A percentile compares a stretch with the other conserved stretches of the same genome.
Conservation (phyloP, 306 rosid species). For the Vigna angularis region DNA sequence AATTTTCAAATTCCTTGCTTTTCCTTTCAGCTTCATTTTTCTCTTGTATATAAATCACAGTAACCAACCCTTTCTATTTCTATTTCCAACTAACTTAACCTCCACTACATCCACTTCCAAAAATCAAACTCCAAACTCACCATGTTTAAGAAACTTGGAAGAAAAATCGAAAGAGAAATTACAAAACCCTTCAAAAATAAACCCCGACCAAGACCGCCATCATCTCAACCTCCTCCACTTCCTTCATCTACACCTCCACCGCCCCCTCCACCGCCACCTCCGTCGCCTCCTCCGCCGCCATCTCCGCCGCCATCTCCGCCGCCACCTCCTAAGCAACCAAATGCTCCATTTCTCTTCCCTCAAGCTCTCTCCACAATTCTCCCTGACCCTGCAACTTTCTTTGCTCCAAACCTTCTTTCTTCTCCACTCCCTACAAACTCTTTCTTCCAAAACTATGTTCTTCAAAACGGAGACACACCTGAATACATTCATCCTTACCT, state of each 20-base stretch:
- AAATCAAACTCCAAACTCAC: conserved; percentile 23
- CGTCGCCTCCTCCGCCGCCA: not conserved
- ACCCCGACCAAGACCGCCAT: not conserved
- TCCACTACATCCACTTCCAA: conserved; percentile 8
- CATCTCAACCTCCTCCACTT: not conserved
- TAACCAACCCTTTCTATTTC: conserved; percentile 16
- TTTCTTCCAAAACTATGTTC: conserved; percentile 81
- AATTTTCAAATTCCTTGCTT: conserved; percentile 31
- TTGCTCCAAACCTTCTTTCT: conserved; percentile 67
- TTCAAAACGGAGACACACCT: conserved; percentile 70
- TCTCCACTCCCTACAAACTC: conserved; percentile 86
- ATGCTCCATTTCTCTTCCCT: conserved; percentile 69
- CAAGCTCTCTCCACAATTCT: conserved; percentile 60
- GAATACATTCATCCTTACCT: conserved; percentile 90
- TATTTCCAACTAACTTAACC: conserved; percentile 36
- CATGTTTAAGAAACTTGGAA: conserved; percentile 54
- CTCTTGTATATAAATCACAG: not conserved
- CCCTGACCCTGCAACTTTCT: conserved; percentile 79
- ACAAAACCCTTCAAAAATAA: conserved; percentile 5
- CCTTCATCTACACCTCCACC: not conserved
- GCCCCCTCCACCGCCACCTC: not conserved
- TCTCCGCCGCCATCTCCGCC: not conserved
- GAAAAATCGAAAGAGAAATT: conserved; percentile 25
- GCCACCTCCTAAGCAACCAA: conserved; percentile 26
- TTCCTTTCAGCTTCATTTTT: conserved; percentile 14